phyloP scores from a whole-genome alignment of 257 asterid genomes.

The Apocynum venetum region DNA sequence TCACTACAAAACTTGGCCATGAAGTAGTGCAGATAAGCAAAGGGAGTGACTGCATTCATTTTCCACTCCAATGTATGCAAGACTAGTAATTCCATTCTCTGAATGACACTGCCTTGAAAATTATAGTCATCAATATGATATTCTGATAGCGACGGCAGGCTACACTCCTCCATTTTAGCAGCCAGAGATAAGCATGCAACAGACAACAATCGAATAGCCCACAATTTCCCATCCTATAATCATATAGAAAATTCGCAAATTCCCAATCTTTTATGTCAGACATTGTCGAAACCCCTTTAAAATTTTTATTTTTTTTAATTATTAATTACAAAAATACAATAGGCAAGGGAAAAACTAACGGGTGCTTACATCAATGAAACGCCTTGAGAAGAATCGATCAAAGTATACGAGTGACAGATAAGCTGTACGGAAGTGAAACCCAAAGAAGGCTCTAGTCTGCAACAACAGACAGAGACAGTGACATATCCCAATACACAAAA shows the following conservation, averaged over 20 bases:
- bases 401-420: conserved; percentile 47
- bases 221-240: conserved; percentile 36
- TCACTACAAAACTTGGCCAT: conserved; percentile 28
- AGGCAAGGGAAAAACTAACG: background rate
- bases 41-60: conserved; percentile 43
- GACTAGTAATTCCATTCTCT: conserved; percentile 46
- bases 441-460: conserved; percentile 44
- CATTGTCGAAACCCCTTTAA: background rate
- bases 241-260: conserved; percentile 12
- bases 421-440: conserved; percentile 43
- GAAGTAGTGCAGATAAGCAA: conserved; percentile 41
- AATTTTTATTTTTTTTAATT: background rate
- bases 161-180: conserved; percentile 57
- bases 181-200: conserved; percentile 59
- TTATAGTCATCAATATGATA: conserved; percentile 32
- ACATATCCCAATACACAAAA: background rate
- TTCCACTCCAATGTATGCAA: conserved; percentile 48
- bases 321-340: background rate
- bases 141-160: conserved; percentile 36
- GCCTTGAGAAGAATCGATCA: conserved; percentile 43
- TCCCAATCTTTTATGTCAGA: background rate
- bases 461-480: background rate
- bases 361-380: conserved; percentile 38
- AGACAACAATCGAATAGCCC: conserved; percentile 44
- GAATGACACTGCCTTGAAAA: conserved; percentile 33